Evolutionary conservation across 805 yeast genomes (phyloP).

Genomic region (Monosporozyma yasuniensis): DNA sequence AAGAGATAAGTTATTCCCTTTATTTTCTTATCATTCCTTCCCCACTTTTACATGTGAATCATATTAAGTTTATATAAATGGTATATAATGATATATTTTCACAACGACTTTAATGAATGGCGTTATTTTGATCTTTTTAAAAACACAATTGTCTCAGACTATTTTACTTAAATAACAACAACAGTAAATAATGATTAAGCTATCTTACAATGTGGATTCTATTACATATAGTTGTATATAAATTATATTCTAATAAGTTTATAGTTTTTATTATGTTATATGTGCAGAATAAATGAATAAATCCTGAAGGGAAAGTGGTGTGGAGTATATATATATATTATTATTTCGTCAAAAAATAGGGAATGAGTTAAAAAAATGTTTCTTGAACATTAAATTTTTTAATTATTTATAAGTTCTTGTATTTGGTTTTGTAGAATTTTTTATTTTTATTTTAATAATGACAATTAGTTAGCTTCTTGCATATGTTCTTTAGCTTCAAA

Average conservation of each 20-base stretch:
- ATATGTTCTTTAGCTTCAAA: slow-evolving; percentile 40
- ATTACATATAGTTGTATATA: slow-evolving; percentile 4
- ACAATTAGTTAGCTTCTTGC: slow-evolving; percentile 14
- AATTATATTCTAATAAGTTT: background rate
- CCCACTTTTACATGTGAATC: background rate
- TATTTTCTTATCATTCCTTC: background rate
- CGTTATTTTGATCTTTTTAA: background rate
- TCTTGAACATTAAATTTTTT: background rate
- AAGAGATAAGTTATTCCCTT: slow-evolving; percentile 5
- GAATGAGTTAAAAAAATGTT: background rate
- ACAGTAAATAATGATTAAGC: background rate
- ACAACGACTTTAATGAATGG: slow-evolving; percentile 1
- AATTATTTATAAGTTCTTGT: background rate
- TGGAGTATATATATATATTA: background rate
- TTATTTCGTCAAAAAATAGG: background rate
- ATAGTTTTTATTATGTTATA: background rate
- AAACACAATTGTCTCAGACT: background rate
- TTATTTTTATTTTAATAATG: background rate
- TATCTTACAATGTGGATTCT: slow-evolving; percentile 1
- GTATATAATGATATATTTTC: background rate
- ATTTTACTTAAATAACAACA: too few species aligned
- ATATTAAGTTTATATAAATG: background rate
- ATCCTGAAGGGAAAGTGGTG: background rate
- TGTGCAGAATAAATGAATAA: slow-evolving; percentile 1
- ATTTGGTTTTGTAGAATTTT: background rate